Conservation (phyloP, 2,329 filamentous ascomycete genomes). For the Nemania sp. region DNA sequence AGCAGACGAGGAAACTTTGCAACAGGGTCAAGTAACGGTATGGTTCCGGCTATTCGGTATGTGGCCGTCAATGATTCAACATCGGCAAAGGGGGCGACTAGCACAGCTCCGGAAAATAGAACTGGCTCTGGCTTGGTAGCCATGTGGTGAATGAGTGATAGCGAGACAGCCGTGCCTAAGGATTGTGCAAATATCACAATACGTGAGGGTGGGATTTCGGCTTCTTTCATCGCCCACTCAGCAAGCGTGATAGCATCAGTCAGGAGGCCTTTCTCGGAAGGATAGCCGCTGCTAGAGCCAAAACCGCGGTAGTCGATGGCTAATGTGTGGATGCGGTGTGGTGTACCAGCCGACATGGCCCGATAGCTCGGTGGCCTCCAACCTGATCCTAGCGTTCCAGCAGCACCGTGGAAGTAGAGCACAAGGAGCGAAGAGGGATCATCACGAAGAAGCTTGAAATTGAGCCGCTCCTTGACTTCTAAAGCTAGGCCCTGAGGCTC, state of each 20-base stretch:
- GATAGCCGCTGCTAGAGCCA: slow-evolving; percentile 63
- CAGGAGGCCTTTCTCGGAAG: slow-evolving; percentile 67
- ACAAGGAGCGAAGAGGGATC: slow-evolving; percentile 60
- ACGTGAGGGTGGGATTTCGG: slow-evolving; percentile 63
- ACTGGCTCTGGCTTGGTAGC: slow-evolving; percentile 51
- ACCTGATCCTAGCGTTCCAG: slow-evolving; percentile 67
- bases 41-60: slow-evolving; percentile 66
- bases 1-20: slow-evolving; percentile 60
- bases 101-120: slow-evolving; percentile 65
- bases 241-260: slow-evolving; percentile 64
- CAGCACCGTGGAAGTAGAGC: slow-evolving; percentile 67
- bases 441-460: slow-evolving; percentile 59
- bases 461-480: slow-evolving; percentile 53
- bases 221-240: slow-evolving; percentile 65
- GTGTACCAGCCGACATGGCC: slow-evolving; percentile 62
- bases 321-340: slow-evolving; percentile 66
- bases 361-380: slow-evolving; percentile 68
- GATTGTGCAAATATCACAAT: slow-evolving; percentile 72
- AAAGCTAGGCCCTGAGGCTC: slow-evolving; percentile 54
- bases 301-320: slow-evolving; percentile 73
- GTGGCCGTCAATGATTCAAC: slow-evolving; percentile 65
- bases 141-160: slow-evolving; percentile 50
- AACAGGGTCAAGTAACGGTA: slow-evolving; percentile 67
- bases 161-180: slow-evolving; percentile 63
- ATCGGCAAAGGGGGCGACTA: slow-evolving; percentile 69